Conservation (phyloP, 1,139 yeast genomes). For the Scheffersomyces illinoinensis region DNA sequence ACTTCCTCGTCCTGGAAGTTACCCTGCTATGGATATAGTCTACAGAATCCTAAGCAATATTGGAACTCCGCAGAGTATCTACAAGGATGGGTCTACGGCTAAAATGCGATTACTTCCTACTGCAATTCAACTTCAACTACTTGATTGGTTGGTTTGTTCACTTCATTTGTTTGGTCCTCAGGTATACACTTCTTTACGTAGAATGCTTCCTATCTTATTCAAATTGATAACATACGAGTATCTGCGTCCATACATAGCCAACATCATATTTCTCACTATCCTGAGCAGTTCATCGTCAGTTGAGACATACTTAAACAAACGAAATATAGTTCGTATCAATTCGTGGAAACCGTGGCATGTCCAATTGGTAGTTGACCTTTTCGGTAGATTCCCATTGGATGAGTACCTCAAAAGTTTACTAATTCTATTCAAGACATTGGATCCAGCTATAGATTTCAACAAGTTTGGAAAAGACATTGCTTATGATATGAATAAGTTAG, state of each 20-base stretch:
- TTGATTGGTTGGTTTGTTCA: constrained; percentile 33
- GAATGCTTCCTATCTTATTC: constrained; percentile 34
- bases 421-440: constrained; percentile 21
- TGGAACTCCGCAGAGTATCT: constrained; percentile 31
- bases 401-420: constrained; percentile 26
- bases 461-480: constrained; percentile 3
- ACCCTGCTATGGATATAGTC: constrained; percentile 13
- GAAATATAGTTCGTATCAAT: constrained; percentile 9
- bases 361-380: constrained; percentile 32
- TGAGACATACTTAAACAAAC: constrained; percentile 10
- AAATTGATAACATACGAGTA: constrained; percentile 45
- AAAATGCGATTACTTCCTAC: constrained; percentile 23
- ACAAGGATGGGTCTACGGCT: constrained; percentile 20
- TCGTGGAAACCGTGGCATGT: constrained; percentile 43
- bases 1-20: constrained; percentile 11
- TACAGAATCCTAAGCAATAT: constrained; percentile 26
- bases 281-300: constrained; percentile 14
- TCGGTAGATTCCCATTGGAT: constrained; percentile 36
- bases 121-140: constrained; percentile 23
- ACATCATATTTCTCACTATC: constrained; percentile 39
- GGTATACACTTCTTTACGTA: constrained; percentile 15
- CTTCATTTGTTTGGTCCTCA: constrained; percentile 28
- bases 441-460: constrained; percentile 24
- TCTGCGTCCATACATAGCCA: constrained; percentile 43
- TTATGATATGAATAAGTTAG: constrained; percentile 16